A percentile compares a stretch with the other conserved stretches of the same genome.
Evolutionary conservation across 768 basidiomycete species (phyloP).

Genomic region (Suillus alpinus): DNA sequence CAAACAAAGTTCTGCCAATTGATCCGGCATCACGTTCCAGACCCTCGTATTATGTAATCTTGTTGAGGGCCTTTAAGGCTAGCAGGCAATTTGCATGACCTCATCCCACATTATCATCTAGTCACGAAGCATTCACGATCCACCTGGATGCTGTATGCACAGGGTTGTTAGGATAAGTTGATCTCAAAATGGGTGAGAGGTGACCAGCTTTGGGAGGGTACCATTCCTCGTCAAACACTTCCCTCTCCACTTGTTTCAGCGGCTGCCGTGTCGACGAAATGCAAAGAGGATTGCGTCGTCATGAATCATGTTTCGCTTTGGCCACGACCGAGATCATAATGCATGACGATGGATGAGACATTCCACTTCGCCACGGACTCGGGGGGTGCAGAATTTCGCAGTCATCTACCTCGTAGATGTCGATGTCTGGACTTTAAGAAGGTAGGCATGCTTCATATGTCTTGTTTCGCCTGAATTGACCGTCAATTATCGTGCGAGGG

Average conservation of each 20-base stretch:
- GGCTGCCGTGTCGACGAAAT: slow-evolving; percentile 98
- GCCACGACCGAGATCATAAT: slow-evolving; percentile 89
- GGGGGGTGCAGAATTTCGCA: slow-evolving; percentile 95
- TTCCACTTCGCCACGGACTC: slow-evolving; percentile 80
- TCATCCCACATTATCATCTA: too few relatives aligned
- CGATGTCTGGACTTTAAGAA: slow-evolving; percentile 97
- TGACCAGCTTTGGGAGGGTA: too few relatives aligned
- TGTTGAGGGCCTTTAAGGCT: too few relatives aligned
- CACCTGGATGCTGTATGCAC: too few relatives aligned
- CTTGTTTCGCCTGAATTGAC: not conserved
- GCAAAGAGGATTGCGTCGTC: slow-evolving; percentile 93
- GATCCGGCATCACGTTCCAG: not conserved
- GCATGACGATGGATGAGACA: slow-evolving; percentile 99
- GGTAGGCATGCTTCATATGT: slow-evolving; percentile 37
- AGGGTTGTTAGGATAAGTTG: too few relatives aligned
- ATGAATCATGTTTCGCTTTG: slow-evolving; percentile 74
- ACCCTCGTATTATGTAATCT: not conserved
- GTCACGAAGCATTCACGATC: too few relatives aligned
- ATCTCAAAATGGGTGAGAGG: too few relatives aligned
- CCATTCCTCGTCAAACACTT: slow-evolving; percentile 40
- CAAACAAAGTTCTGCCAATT: not conserved
- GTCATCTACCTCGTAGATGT: slow-evolving; percentile 96
- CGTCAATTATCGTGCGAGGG: not conserved
- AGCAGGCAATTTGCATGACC: not conserved
- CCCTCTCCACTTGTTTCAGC: slow-evolving; percentile 77